Evolutionary conservation across 768 basidiomycete genomes (phyloP), one percentile per base, ranked within the genome.

Genomic region (Auriscalpium vulgare): DNA sequence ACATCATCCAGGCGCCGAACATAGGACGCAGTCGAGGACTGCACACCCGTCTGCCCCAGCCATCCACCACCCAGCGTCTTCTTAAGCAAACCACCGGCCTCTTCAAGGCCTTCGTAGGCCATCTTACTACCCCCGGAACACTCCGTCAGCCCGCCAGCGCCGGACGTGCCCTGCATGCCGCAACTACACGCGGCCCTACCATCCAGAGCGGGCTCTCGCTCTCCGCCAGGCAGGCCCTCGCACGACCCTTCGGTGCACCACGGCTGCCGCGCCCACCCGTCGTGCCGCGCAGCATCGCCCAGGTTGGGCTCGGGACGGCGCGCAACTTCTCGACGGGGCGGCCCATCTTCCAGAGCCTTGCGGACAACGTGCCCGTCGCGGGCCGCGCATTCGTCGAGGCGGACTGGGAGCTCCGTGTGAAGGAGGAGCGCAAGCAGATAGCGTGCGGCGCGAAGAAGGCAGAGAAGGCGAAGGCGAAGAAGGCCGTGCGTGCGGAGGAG

Each of bases 341-440:
- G 2, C 86, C 87, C 3, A 77, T 91, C 46, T 91, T 92, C 74
- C 84, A 90, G 67, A 84, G 87, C 66, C 68, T 94, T 44, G 82
- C 82, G 2, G 80, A 91, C 66, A 71, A 71, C 53, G 83, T 89
- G 0, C 91, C 91, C 8, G 71, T 94, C n/a, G 77, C 82, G 1
- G 80, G 79, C 9, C 79, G 91, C 29, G 84, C 91, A 3, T 72
- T 91, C 45, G 83, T 82, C 66, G 85, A 91, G 66, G 83, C 80
- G 0, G 87, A 91, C 65, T 80, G 82, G 76, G 83, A 90, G 44
- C 36, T 83, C 23, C 78, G 81, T 59, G 67, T 73, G 61, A 75
- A 72, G 58, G 75, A 82, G 68, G 77, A 80, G 58, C 48, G 56
- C 13, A 60, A 66, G 40, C 48, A 56, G 37, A 65, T 64, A 51